Evolutionary conservation across 2,329 filamentous ascomycete species (phyloP), one percentile per base, ranked within the genome.

Genomic region (Xenosphaeropsis pyriputrescens): DNA sequence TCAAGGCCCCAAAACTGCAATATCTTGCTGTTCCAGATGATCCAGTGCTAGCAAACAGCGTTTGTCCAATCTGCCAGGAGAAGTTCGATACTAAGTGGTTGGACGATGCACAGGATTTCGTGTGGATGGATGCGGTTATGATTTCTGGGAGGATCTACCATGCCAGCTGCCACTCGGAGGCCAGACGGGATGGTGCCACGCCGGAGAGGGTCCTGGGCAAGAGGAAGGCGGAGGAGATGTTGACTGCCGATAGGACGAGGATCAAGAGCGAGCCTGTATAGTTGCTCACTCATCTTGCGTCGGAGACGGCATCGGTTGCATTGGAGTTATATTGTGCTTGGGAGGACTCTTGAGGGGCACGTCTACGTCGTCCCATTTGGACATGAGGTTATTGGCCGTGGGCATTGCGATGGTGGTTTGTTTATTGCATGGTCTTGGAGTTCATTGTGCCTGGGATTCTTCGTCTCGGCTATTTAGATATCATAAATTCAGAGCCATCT

Each of bases 61-160:
- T 82, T 1, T 98, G 91, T 52, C 85, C 86, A 2, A 93, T 98
- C 48, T 96, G 91, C 57, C 88, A 94, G 57, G 91, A 98, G 55
- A 81, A 82, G 47, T 96, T 98, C 50, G 82, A 93, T 60, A 85
- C 83, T 46, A 81, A 82, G 46, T 96, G 86, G 81, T 77, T 89
- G 6, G 85, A 93, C 49, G 85, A 93, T 44, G 83, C 82, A 14
- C 86, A 96, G 58, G 89, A 98, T 52, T 96, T 88, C 72, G 89
- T 98, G 31, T 96, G 91, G 84, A 79, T 85, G 57, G 89, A 98
- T 57, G 84, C 89, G 1, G 68, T 83, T 36, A 72, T 79, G 45
- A 74, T 93, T 19, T 83, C 82, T 29, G 75, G 70, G 39, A 76
- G 85, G 44, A 80, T 91, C 13, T 96, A 85, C 51, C 91, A 98